A percentile compares a stretch with the other conserved stretches of the same genome.
Evolutionary conservation across 2,329 filamentous ascomycete species (phyloP).

Genomic region (Ascochyta pisi): DNA sequence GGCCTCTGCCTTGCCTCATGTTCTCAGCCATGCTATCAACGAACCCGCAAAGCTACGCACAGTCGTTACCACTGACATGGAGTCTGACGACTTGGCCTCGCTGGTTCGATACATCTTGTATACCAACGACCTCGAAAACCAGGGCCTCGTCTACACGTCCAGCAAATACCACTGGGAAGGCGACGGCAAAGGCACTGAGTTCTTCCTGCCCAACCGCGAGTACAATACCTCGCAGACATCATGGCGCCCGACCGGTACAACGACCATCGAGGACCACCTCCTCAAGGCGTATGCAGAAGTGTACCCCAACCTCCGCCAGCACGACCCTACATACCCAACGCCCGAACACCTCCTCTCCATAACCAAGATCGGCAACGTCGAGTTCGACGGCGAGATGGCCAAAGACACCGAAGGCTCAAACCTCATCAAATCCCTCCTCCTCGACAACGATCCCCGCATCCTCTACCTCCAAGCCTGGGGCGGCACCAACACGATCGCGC

Average conservation of each 20-base stretch:
- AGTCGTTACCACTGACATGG: slow-evolving; percentile 21
- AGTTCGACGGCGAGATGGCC: slow-evolving; percentile 21
- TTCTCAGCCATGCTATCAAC: neutral
- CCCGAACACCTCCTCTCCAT: slow-evolving; percentile 12
- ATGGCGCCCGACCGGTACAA: slow-evolving; percentile 18
- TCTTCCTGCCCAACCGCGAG: slow-evolving; percentile 17
- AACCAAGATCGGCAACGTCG: slow-evolving; percentile 16
- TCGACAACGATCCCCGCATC: slow-evolving; percentile 17
- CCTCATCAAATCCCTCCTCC: slow-evolving; percentile 13
- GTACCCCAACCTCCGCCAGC: slow-evolving; percentile 12
- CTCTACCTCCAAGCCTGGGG: slow-evolving; percentile 22
- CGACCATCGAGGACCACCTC: slow-evolving; percentile 13
- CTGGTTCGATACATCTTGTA: slow-evolving; percentile 20
- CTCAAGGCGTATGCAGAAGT: slow-evolving; percentile 17
- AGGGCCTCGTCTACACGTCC: slow-evolving; percentile 21
- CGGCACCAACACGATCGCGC: slow-evolving; percentile 21
- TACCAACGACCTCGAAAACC: slow-evolving; percentile 19
- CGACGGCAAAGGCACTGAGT: slow-evolving; percentile 15
- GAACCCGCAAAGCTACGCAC: slow-evolving; percentile 12
- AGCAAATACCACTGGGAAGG: slow-evolving; percentile 23
- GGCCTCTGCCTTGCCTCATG: neutral
- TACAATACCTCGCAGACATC: slow-evolving; percentile 23
- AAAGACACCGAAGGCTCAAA: slow-evolving; percentile 19
- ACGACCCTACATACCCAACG: slow-evolving; percentile 16
- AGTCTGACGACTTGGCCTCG: slow-evolving; percentile 20